phyloP scores from a whole-genome alignment of 805 yeast species.

The Saitoella complicata region DNA sequence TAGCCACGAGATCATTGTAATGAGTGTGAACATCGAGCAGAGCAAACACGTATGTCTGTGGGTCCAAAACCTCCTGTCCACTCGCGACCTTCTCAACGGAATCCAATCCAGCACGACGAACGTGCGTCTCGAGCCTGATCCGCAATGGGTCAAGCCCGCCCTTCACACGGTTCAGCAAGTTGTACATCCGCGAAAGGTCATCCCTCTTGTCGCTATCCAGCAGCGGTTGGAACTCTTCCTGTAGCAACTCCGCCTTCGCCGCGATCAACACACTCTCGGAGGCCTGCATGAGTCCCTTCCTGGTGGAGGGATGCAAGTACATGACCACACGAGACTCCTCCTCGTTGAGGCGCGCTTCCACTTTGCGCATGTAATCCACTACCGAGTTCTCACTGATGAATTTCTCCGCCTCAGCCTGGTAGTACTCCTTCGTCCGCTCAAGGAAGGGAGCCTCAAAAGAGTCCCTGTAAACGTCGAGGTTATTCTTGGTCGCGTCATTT shows the following conservation, averaged over 20 bases:
- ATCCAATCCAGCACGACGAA: constrained; percentile 44
- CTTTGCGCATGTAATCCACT: constrained; percentile 78
- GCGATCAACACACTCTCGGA: constrained; percentile 64
- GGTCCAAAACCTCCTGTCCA: constrained; percentile 31
- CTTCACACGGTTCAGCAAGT: constrained; percentile 61
- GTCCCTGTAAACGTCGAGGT: constrained; percentile 63
- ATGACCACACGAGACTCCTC: constrained; percentile 65
- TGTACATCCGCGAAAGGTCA: constrained; percentile 66
- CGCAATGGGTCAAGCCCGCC: constrained; percentile 66
- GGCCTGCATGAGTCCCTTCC: constrained; percentile 56
- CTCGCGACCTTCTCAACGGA: constrained; percentile 43
- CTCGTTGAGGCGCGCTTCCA: constrained; percentile 65
- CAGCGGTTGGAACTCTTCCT: constrained; percentile 58
- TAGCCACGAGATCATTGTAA: constrained; percentile 46
- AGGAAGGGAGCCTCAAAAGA: constrained; percentile 67
- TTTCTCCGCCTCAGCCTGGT: constrained; percentile 46
- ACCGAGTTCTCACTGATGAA: constrained; percentile 63
- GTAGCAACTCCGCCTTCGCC: constrained; percentile 59
- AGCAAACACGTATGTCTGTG: constrained; percentile 65
- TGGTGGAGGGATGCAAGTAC: constrained; percentile 74
- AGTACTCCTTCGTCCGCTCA: constrained; percentile 38
- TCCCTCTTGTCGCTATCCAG: constrained; percentile 55
- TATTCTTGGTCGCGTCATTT: constrained; percentile 74
- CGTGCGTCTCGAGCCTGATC: constrained; percentile 52
- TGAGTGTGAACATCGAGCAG: constrained; percentile 53